Evolutionary conservation across 306 rosid species (phyloP), one percentile per base, ranked within the genome.

Genomic region (Quercus suber): DNA sequence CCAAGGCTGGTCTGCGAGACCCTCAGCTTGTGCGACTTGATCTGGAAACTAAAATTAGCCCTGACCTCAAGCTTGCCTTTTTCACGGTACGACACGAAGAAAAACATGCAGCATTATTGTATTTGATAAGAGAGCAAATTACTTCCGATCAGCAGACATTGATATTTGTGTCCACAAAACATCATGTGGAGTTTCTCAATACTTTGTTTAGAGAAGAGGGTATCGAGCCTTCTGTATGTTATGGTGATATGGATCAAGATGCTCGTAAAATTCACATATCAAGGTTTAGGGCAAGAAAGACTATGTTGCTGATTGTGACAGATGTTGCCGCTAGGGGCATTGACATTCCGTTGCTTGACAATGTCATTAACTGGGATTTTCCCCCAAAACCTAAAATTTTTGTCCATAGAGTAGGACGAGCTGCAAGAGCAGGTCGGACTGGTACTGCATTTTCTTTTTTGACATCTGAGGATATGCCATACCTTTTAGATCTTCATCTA

Each of bases 221-320:
- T 69, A 88, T 92, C 37, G 94, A 84, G 86, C 94, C 97, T 15
- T 94, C 97, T 76, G 93, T 94, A 18, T 94, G 97, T 82, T 94
- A 94, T 76, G 97, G 97, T 45, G 97, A 91, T 73, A 94, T 94
- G 99, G 99, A 94, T 82, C 97, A 91, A n/a, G 99, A 94, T 87
- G 97, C 99, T 80, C 97, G 97, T 73, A 91, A 92, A 75, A 91
- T 92, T 76, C 89, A 94, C 69, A 81, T 94, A 75, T 80, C 95
- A 2, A 92, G 81, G 89, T 94, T 94, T 85, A 92, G 97, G 89
- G 76, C 93, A 6, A 87, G 99, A 72, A 94, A 56, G 86, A 92
- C 99, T 10, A 95, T 95, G 99, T 61, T 91, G 80, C 84, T 95
- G 81, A 95, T 95, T 78, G 99, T 92, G 75, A 94, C 99, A 0